phyloP scores from a whole-genome alignment of 2,329 filamentous ascomycete species.

The Pseudofabraea citricarpa region DNA sequence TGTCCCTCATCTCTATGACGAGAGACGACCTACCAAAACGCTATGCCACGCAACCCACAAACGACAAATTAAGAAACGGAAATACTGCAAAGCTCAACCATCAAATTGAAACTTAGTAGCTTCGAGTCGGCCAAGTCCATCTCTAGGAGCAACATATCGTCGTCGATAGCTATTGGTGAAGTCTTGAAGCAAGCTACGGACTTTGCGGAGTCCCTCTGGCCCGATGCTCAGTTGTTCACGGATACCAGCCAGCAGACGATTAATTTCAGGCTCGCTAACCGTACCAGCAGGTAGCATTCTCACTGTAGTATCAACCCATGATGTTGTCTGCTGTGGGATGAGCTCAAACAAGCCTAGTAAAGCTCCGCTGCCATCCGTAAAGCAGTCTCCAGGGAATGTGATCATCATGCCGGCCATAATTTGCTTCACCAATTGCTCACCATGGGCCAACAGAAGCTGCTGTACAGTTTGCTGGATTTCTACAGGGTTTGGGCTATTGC shows the following conservation, averaged over 20 bases:
- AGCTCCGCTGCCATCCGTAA: conserved; percentile 91
- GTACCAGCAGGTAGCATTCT: conserved; percentile 78
- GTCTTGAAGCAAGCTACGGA: conserved; percentile 83
- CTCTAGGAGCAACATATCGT: conserved; percentile 89
- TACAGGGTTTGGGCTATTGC: conserved; percentile 54
- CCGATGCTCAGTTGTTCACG: conserved; percentile 70
- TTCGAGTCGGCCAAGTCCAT: conserved; percentile 83
- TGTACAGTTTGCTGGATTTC: conserved; percentile 72
- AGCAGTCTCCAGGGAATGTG: conserved; percentile 92
- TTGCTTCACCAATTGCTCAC: conserved; percentile 77
- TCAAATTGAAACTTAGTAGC: conserved; percentile 80
- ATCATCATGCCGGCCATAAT: conserved; percentile 99
- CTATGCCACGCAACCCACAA: neutral
- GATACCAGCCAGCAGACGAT: conserved; percentile 76
- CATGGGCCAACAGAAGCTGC: conserved; percentile 63
- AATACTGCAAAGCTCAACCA: conserved; percentile 6
- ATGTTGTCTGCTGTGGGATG: conserved; percentile 70
- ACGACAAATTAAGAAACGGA: neutral
- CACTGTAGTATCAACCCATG: conserved; percentile 82
- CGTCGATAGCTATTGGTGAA: conserved; percentile 94
- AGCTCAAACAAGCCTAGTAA: conserved; percentile 85
- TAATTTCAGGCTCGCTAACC: conserved; percentile 73
- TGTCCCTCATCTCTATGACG: neutral
- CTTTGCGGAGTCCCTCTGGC: conserved; percentile 60
- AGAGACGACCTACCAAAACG: neutral